Conservation (phyloP, 2,329 filamentous ascomycete genomes). For the Neofusicoccum kwambonambiense region DNA sequence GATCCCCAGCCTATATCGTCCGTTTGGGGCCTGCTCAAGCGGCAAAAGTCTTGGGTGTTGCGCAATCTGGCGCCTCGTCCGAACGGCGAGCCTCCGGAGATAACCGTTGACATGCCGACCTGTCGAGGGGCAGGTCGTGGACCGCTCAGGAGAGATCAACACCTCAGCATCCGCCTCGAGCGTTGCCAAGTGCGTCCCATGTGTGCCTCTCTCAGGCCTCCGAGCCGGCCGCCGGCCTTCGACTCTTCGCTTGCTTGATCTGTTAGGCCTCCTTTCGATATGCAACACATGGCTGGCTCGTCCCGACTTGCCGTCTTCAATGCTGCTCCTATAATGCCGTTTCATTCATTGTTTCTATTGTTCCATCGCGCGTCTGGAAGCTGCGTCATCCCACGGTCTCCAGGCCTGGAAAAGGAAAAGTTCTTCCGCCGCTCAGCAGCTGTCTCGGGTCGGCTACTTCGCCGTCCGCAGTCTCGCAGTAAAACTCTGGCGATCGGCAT, state of each 20-base stretch:
- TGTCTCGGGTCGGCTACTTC: not conserved
- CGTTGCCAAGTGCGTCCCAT: not conserved
- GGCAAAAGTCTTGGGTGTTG: not conserved
- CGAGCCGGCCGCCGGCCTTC: not conserved
- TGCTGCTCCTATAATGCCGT: not conserved
- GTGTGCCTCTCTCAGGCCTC: not conserved
- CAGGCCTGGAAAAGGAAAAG: not conserved
- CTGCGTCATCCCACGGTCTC: not conserved
- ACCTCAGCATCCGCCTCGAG: not conserved
- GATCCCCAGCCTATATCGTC: not conserved
- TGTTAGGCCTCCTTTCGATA: slow-evolving; percentile 1
- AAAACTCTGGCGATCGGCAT: not conserved
- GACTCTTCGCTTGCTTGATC: not conserved
- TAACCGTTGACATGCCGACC: not conserved
- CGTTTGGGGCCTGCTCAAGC: not conserved
- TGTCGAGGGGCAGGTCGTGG: not conserved
- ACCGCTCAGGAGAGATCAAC: slow-evolving; percentile 11
- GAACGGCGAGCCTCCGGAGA: not conserved
- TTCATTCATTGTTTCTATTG: not conserved
- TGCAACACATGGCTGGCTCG: slow-evolving; percentile 5
- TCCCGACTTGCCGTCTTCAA: not conserved
- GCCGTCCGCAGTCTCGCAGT: not conserved
- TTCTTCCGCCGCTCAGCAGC: not conserved
- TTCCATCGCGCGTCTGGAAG: not conserved
- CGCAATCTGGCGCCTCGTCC: not conserved